A percentile compares a stretch with the other conserved stretches of the same genome.
phyloP scores from a whole-genome alignment of 148 eudicot species.

The Persicaria maculosa region DNA sequence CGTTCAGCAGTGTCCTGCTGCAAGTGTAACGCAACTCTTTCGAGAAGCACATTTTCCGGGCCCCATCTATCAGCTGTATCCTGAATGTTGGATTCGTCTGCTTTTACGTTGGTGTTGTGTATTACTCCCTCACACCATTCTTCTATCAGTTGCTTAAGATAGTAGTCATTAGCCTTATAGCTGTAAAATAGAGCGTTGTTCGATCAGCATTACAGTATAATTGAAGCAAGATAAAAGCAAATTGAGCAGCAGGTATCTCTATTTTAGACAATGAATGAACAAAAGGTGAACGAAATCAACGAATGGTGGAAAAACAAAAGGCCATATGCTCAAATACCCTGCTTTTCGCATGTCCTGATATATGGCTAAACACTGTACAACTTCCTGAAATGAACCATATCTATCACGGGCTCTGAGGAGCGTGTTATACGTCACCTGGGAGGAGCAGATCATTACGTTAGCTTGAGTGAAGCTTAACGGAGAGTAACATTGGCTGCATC shows the following conservation, averaged over 20 bases:
- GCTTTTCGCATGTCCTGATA: conserved; percentile 94
- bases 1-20: conserved; percentile 51
- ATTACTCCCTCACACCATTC: conserved; percentile 97
- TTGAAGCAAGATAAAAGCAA: too few species aligned
- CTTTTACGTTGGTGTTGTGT: conserved; percentile 35
- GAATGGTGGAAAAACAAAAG: not conserved
- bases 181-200: conserved; percentile 27
- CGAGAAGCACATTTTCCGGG: conserved; percentile 65
- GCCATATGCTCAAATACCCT: conserved; percentile 38
- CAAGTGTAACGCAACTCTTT: conserved; percentile 79
- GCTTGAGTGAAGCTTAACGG: not conserved
- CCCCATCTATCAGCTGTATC: conserved; percentile 35
- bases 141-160: conserved; percentile 86
- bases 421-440: conserved; percentile 85
- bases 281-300: not conserved
- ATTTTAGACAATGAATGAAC: too few species aligned
- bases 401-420: conserved; percentile 71
- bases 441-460: conserved; percentile 13
- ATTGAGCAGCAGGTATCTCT: too few species aligned
- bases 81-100: conserved; percentile 23
- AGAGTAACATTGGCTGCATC: not conserved
- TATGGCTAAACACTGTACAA: conserved; percentile 79
- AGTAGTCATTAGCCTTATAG: conserved; percentile 79
- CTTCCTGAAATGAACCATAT: conserved; percentile 80
- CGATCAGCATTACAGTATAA: conserved; percentile 1